A percentile compares a stretch with the other conserved stretches of the same genome.
Evolutionary conservation across 2,329 filamentous ascomycete genomes (phyloP).

Genomic region (Ophiostoma piceae): DNA sequence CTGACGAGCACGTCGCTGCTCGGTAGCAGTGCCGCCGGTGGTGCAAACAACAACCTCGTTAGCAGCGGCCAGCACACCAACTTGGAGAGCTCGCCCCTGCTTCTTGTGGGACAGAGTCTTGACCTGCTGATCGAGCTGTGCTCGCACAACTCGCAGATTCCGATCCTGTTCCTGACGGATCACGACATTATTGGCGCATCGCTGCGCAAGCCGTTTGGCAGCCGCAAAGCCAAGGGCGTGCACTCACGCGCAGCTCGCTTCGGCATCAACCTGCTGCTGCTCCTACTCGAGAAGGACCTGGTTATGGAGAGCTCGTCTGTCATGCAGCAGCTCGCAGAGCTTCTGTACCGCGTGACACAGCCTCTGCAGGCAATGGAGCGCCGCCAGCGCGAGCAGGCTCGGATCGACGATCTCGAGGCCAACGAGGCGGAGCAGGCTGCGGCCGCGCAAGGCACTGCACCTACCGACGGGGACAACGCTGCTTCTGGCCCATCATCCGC

Average conservation of each 20-base stretch:
- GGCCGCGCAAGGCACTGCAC: constrained; percentile 25
- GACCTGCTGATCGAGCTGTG: constrained; percentile 79
- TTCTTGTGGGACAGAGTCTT: constrained; percentile 94
- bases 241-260: constrained; percentile 80
- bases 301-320: constrained; percentile 96
- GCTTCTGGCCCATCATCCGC: not conserved
- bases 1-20: constrained; percentile 68
- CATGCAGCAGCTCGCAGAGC: constrained; percentile 85
- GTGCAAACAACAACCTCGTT: not conserved
- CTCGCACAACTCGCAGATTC: constrained; percentile 77
- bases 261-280: constrained; percentile 84
- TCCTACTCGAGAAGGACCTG: constrained; percentile 82
- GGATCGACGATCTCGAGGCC: constrained; percentile 30
- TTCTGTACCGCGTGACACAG: constrained; percentile 82
- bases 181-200: constrained; percentile 71
- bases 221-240: constrained; percentile 82
- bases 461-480: not conserved
- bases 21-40: constrained; percentile 22
- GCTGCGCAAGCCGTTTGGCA: constrained; percentile 68
- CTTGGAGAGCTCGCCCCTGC: constrained; percentile 84
- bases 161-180: constrained; percentile 89
- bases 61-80: constrained; percentile 43
- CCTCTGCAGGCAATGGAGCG: constrained; percentile 78
- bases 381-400: constrained; percentile 66
- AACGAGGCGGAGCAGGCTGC: constrained; percentile 30